Conservation (phyloP, 495 filamentous ascomycete species). For the Clavariopsis aquatica region DNA sequence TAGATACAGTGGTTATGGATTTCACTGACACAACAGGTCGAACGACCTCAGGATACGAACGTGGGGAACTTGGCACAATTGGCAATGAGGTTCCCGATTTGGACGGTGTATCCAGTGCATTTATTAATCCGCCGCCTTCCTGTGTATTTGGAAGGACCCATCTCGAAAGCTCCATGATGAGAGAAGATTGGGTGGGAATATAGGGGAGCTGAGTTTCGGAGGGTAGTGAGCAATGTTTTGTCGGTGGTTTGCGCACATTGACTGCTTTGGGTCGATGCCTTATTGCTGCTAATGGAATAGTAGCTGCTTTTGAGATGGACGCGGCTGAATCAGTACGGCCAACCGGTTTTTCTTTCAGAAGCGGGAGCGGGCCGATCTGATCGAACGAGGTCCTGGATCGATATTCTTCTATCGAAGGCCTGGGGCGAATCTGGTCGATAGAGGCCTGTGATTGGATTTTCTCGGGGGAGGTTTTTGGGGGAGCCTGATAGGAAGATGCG, state of each 20-base stretch:
- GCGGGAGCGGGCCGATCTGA: background rate
- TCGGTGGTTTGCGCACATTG: constrained; percentile 7
- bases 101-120: background rate
- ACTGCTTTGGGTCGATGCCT: constrained; percentile 24
- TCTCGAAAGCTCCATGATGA: constrained; percentile 17
- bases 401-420: background rate
- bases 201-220: constrained; percentile 10
- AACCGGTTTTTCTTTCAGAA: constrained; percentile 8
- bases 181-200: constrained; percentile 17
- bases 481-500: constrained; percentile 2
- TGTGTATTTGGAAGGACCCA: constrained; percentile 19
- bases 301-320: constrained; percentile 3
- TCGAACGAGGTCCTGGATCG: background rate
- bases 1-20: background rate
- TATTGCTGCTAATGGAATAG: background rate
- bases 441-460: constrained; percentile 1
- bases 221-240: constrained; percentile 21
- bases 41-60: constrained; percentile 9
- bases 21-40: background rate
- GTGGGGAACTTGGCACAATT: background rate
- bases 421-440: background rate
- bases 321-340: background rate
- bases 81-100: constrained; percentile 11
- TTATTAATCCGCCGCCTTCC: background rate
- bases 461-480: background rate